These are phyloP conservation scores for Rhizomucor miehei DNA, from an alignment of 371 early-diverging fungal species.

Conservation along the genomic window DNA sequence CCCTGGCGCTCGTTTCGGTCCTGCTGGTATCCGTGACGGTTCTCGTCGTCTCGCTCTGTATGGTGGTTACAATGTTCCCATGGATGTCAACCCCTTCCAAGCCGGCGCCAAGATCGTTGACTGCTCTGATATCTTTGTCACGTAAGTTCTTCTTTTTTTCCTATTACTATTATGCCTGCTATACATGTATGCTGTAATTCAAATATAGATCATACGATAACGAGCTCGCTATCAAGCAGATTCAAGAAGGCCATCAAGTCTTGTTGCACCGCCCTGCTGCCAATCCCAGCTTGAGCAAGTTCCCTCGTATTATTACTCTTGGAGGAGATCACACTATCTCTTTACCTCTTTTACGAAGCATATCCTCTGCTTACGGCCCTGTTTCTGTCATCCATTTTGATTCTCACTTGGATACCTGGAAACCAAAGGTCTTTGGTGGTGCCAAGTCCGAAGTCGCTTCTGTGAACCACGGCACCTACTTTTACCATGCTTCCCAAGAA, in stretches of 20 bases:
- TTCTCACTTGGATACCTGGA: conserved; percentile 33
- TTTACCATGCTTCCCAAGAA: conserved; percentile 35
- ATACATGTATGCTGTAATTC: neutral
- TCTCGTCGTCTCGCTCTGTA: conserved; percentile 13
- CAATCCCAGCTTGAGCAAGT: neutral
- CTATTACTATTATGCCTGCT: neutral
- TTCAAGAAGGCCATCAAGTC: conserved; percentile 14
- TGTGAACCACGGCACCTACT: conserved; percentile 25
- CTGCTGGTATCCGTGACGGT: conserved; percentile 28
- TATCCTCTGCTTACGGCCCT: conserved; percentile 25
- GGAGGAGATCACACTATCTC: conserved; percentile 29
- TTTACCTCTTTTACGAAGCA: conserved; percentile 16
- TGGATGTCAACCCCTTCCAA: conserved; percentile 22
- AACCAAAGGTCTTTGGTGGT: conserved; percentile 9
- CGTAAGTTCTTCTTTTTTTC: conserved; percentile 7
- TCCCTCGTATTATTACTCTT: conserved; percentile 19
- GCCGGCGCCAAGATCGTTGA: conserved; percentile 22
- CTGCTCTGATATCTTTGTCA: conserved; percentile 24
- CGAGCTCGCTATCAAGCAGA: conserved; percentile 9
- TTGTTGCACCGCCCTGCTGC: conserved; percentile 15
- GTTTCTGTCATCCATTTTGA: conserved; percentile 32
- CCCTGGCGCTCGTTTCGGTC: conserved; percentile 32
- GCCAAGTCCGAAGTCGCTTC: conserved; percentile 12
- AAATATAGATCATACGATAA: conserved; percentile 21
- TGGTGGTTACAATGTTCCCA: conserved; percentile 23